Base-by-base conservation (phyloP, 2,329 filamentous ascomycete species). In the Epichloe uncinata region DNA sequence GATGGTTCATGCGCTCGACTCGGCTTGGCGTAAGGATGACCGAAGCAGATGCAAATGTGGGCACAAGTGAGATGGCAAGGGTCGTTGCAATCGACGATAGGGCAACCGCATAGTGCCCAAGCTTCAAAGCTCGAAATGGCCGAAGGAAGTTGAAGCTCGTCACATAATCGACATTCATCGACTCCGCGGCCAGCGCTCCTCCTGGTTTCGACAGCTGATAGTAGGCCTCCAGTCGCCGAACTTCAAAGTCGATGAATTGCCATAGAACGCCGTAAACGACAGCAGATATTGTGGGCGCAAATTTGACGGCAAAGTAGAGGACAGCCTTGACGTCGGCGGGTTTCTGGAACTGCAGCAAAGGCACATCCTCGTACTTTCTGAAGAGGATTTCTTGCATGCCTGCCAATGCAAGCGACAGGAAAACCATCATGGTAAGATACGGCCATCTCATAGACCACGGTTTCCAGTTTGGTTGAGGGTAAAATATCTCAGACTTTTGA, bases 151-250 rank as follows among this genome's bases (percentile, higher is more conserved):
- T 81, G 66, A 83, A 77, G 56, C 79, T 75, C 5, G 83, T 86
- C 42, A 85, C 73, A 52, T 88, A 88, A 62, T 87, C 82, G 53
- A 85, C 82, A 54, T 87, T 87, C 58, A 88, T 75, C 0, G 81
- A 85, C 59, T 80, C 76, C 38, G 75, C 75, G 0, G 81, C 81
- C 18, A 81, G 64, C 1, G 81, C 79, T 13, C 81, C 81, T 3
- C 71, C 72, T 3, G 73, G 68, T 54, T 73, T 78, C 3, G 79
- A 82, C 46, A 85, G 68, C 60, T 84, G 81, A 55, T 82, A 81
- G 57, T 78, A 84, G 0, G 81, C 76, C 60, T 85, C 81, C 30
- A 84, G 64, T n/a, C 81, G 73, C 58, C 77, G 79, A 2, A 84
- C 78, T 56, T 84, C 80, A 52, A 81, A 79, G 61, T 83, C 80